Conservation (phyloP, 1,284 basidiomycete species). For the Pseudozyma sp. region DNA sequence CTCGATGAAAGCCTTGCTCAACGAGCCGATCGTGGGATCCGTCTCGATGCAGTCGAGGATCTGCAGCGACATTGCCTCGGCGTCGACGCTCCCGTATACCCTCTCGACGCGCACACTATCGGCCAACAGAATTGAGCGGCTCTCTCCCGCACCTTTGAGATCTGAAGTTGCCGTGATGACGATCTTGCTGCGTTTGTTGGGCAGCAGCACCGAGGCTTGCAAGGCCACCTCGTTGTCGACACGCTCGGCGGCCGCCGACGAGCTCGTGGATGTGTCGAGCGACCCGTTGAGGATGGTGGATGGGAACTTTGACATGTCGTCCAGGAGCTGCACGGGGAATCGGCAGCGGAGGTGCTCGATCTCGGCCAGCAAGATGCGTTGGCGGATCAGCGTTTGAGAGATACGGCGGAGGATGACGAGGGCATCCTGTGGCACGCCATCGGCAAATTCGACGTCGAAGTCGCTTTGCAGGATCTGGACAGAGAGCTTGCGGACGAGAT, state of each 20-base stretch:
- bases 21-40: slow-evolving; percentile 46
- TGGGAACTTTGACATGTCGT: slow-evolving; percentile 15
- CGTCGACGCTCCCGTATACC: slow-evolving; percentile 55
- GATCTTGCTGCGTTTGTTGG: slow-evolving; percentile 46
- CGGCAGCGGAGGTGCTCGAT: slow-evolving; percentile 53
- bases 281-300: slow-evolving; percentile 20
- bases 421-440: slow-evolving; percentile 33
- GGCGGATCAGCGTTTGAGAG: slow-evolving; percentile 44
- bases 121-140: slow-evolving; percentile 38
- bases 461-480: slow-evolving; percentile 40
- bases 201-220: slow-evolving; percentile 51
- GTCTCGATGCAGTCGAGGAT: slow-evolving; percentile 52
- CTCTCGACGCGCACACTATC: slow-evolving; percentile 45
- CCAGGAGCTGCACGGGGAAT: slow-evolving; percentile 49
- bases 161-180: slow-evolving; percentile 48
- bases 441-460: slow-evolving; percentile 45
- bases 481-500: slow-evolving; percentile 37
- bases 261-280: slow-evolving; percentile 24
- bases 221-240: slow-evolving; percentile 34
- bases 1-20: slow-evolving; percentile 51
- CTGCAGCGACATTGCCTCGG: slow-evolving; percentile 49
- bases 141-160: slow-evolving; percentile 36
- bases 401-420: slow-evolving; percentile 49
- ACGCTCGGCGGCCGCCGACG: slow-evolving; percentile 9
- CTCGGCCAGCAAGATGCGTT: slow-evolving; percentile 48